Conservation (phyloP, 2,329 filamentous ascomycete genomes). For the Aureobasidium sp. region DNA sequence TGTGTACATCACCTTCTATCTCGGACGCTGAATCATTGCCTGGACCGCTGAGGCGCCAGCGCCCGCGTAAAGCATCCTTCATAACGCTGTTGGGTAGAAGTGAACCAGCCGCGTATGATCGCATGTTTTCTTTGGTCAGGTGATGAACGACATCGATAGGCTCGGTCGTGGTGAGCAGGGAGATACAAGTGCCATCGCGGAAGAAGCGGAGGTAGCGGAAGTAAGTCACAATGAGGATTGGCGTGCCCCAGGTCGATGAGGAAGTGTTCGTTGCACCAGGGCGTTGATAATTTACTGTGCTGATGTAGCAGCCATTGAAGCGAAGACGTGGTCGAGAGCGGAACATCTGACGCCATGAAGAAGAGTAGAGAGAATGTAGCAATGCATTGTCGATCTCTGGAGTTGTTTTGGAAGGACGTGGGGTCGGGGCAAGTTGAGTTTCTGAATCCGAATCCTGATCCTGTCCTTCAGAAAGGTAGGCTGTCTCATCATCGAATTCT, state of each 20-base stretch:
- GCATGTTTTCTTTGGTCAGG: constrained; percentile 64
- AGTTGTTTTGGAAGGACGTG: constrained; percentile 16
- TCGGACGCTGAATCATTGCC: constrained; percentile 27
- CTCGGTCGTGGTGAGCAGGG: constrained; percentile 71
- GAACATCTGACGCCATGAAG: constrained; percentile 60
- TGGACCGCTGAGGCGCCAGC: constrained; percentile 58
- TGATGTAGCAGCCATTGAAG: constrained; percentile 95
- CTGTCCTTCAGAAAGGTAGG: constrained; percentile 2
- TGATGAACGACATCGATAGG: constrained; percentile 83
- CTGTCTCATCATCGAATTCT: constrained; percentile 17
- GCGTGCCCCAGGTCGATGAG: constrained; percentile 67
- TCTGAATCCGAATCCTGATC: not conserved
- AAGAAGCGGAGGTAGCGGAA: constrained; percentile 96
- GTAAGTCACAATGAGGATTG: constrained; percentile 94
- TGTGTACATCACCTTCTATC: constrained; percentile 60
- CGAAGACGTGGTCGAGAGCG: constrained; percentile 75
- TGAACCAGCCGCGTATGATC: constrained; percentile 30
- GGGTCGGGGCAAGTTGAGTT: not conserved
- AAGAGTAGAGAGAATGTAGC: constrained; percentile 24
- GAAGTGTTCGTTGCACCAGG: constrained; percentile 66
- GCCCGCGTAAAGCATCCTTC: constrained; percentile 58
- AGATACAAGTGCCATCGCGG: constrained; percentile 77
- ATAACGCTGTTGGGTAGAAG: constrained; percentile 50
- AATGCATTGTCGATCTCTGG: constrained; percentile 22
- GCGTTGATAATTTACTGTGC: constrained; percentile 89